Evolutionary conservation across 192 early-diverging fungal species (phyloP), one percentile per base, ranked within the genome.

Genomic region (Haplosporangium gracile): DNA sequence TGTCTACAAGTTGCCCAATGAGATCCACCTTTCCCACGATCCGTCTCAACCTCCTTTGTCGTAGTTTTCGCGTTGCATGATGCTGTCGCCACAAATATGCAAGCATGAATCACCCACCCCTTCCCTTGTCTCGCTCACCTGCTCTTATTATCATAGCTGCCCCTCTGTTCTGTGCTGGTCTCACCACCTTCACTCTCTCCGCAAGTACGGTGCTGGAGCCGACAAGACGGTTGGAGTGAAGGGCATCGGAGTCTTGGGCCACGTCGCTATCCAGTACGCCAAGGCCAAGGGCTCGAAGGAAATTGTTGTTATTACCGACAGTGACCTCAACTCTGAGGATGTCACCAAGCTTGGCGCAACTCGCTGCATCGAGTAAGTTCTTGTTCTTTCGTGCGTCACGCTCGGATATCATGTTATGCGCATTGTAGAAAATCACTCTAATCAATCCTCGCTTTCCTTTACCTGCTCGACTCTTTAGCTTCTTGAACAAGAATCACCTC

Each of bases 101-200:
- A 68, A 26, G 16, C 32, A 26, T 11, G 2, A 13, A 32, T 65
- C 15, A 2, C n/a, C 16, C 0, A 26, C 32, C 29, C 32, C 26
- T 34, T 13, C 29, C 5, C 49, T 51, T 51, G 20, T 11, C 36
- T 1, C 36, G 16, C 49, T 10, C 53, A 15, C 45, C 2, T 76
- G 2, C 10, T 36, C 4, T 32, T 40, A 42, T 3, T 32, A 3
- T 49, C 10, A 20, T 72, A 70, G 94, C 93, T 22, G 93, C 94
- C 5, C 96, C 96, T 20, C 89, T 98, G 60, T 75, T 98, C 71
- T 98, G 97, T 85, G 96, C 96, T 40, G 97, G 96, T 34, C 88
- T 93, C 68, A 96, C 97, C 10, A 92, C 94, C 29, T 95, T 85
- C 70, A 43, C 82, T 18, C 94, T 29, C 88, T 96, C 29, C 82